Percentiles rank a stretch among this genome's conserved stretches.
These are phyloP conservation scores for barrel medic (Medicago truncatula) DNA, from an alignment of 306 rosid genomes.

Conservation along the genomic window DNA sequence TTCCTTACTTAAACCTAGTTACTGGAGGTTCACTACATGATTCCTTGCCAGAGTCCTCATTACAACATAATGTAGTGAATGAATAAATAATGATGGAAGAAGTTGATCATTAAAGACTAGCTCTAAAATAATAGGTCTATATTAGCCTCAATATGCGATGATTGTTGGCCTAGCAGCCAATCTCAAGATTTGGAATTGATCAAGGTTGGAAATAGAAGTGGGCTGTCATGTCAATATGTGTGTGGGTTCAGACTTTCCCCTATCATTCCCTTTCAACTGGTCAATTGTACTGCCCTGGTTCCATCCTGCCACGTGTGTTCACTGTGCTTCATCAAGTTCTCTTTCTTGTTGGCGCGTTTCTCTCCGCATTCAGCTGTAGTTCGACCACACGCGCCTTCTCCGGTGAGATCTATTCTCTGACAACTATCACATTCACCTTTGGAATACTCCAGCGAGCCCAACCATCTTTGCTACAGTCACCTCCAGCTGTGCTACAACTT, in stretches of 20 bases:
- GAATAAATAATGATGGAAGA: conserved; percentile 2
- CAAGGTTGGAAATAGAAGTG: background rate
- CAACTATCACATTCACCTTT: background rate
- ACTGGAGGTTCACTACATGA: conserved; percentile 8
- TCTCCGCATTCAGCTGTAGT: background rate
- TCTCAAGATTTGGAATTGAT: conserved; percentile 7
- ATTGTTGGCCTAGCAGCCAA: background rate
- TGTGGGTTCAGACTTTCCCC: background rate
- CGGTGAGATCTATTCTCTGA: background rate
- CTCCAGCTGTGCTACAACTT: background rate
- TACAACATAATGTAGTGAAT: background rate
- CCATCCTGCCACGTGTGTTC: background rate
- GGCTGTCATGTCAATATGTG: background rate
- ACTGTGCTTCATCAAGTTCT: background rate
- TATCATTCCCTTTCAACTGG: background rate
- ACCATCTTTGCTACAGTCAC: background rate
- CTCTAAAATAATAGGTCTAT: conserved; percentile 15
- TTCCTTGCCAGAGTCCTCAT: conserved; percentile 10
- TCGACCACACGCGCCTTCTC: background rate
- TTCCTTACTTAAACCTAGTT: conserved; percentile 18
- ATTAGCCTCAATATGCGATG: conserved; percentile 22
- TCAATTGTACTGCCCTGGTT: background rate
- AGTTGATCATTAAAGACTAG: background rate
- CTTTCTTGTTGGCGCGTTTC: background rate
- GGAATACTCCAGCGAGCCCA: background rate